Base-by-base conservation (phyloP, 768 basidiomycete species). In the Leucosporidium yakuticum region DNA sequence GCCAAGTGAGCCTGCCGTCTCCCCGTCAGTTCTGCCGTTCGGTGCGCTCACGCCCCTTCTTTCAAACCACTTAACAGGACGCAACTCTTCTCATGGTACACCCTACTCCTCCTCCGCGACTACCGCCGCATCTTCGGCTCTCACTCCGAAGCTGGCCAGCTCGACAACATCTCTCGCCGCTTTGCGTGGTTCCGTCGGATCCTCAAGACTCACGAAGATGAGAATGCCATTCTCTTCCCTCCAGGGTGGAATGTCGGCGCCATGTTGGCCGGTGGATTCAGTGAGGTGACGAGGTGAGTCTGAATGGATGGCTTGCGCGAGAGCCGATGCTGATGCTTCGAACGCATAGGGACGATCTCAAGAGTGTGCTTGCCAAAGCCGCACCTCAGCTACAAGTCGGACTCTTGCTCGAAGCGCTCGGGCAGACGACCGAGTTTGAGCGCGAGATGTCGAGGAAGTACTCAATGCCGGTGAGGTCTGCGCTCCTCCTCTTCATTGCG, bases 121-220 rank as follows among this genome's bases (percentile, higher is more conserved):
- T 99, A 98, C 77, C 87, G 93, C 17, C 87, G 93, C 27, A 94
- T 99, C 76, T 98, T 99, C 80, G 86, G 89, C 59, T 85, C 89
- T 11, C 87, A 87, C 8, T 93, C 96, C 70, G 96, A 98, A 79
- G 83, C 96, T 2, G 96, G 95, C 5, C 91, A 96, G 74, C 82
- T 99, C 56, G 96, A 99, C 80, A 99, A 99, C 71, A 83, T 96
- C 9, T 86, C 91, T 0, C 82, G 96, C 21, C 85, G 96, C 51
- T 98, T 91, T 74, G 91, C 93, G 6, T 99, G 94, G 93, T 98
- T 97, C 80, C 83, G 89, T 27, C 85, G 94, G 34, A 78, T 93
- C 36, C 80, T 99, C 27, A 86, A 87, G 65, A 86, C 85, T 8
- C 90, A 96, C 77, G 94, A 98, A 73, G 83, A 89, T 12, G 94